Base-by-base conservation (phyloP, 495 filamentous ascomycete genomes). In the Chaetomium cochliodes region DNA sequence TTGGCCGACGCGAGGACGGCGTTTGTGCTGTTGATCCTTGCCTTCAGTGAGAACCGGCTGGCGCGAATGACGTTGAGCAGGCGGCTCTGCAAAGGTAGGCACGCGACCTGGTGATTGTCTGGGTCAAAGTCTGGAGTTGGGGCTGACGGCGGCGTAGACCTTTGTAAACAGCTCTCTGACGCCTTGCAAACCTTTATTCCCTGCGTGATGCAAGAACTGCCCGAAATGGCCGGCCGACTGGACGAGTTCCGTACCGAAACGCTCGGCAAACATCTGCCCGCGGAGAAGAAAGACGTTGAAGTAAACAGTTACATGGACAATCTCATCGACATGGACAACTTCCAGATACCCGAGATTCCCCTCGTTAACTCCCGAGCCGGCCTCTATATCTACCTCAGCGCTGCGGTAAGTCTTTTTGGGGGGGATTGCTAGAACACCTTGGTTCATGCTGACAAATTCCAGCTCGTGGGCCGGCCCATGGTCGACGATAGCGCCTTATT, bases 341-440 rank as follows among this genome's bases (percentile, higher is more conserved):
- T 76, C 71, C 83, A 70, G 71, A 73, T 94, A 2, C 79, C 87
- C 28, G 88, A 92, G 67, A 75, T 88, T 5, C 88, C 89, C 1
- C 77, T 82, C 7, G 77, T 89, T 13, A 90, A 92, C 73, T 89
- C 92, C n/a, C 84, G 93, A 78, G 93, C 92, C 57, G 92, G 91
- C 52, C 79, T 98, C 67, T 98, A 93, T 74, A 82, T 97, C n/a
- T 97, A 93, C 73, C 79, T 98, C 37, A 92, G 92, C 73, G 86
- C 92, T 53, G 82, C 90, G 78, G 90, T 96, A 79, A 72, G 82
- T 73, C 33, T 22, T 47, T 56, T 28, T 18, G 52, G 9, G 12
- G 37, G 22, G 20, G 63, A n/a, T n/a, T n/a, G n/a, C n/a, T n/a
- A 37, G 46, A 42, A 16, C 28, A 33, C 15, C n/a, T 16, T 42